Percentiles rank a stretch among this genome's conserved stretches.
These are phyloP conservation scores for Phoenix roebelenii DNA, from an alignment of 176 grass and related monocot species.

Conservation along the genomic window DNA sequence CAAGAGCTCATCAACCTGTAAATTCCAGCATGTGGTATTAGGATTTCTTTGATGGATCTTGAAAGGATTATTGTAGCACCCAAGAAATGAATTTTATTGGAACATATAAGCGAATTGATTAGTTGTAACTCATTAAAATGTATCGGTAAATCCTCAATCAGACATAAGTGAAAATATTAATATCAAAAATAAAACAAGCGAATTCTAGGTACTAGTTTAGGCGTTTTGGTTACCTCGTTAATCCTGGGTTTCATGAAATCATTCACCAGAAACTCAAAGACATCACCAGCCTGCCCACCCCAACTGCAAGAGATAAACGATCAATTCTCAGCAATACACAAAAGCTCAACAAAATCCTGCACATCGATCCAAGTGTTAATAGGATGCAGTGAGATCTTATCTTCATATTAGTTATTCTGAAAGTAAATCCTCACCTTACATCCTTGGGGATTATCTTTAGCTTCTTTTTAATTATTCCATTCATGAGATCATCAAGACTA, in stretches of 20 bases:
- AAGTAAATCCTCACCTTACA: constrained; percentile 17
- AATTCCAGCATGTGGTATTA: not conserved
- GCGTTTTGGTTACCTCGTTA: constrained; percentile 25
- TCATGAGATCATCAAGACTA: constrained; percentile 38
- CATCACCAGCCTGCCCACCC: constrained; percentile 38
- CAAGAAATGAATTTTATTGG: too few species aligned
- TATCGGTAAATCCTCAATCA: too few species aligned
- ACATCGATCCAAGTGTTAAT: too few species aligned
- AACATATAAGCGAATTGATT: too few species aligned
- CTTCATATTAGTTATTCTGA: not conserved
- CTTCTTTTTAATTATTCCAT: constrained; percentile 62
- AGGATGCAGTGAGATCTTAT: not conserved
- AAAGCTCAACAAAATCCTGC: too few species aligned
- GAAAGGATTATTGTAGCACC: too few species aligned
- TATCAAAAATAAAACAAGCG: too few species aligned
- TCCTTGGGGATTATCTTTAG: constrained; percentile 60
- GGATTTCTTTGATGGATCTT: too few species aligned
- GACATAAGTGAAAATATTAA: too few species aligned
- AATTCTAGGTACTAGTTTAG: too few species aligned
- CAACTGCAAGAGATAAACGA: constrained; percentile 31
- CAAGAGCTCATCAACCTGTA: constrained; percentile 78
- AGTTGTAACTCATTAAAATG: too few species aligned
- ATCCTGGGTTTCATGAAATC: constrained; percentile 86
- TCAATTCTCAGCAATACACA: not conserved
- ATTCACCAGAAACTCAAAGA: constrained; percentile 31